A percentile compares a stretch with the other conserved stretches of the same genome.
phyloP scores from a whole-genome alignment of 352 stramenopile species.

The Pythium pectinolyticum region DNA sequence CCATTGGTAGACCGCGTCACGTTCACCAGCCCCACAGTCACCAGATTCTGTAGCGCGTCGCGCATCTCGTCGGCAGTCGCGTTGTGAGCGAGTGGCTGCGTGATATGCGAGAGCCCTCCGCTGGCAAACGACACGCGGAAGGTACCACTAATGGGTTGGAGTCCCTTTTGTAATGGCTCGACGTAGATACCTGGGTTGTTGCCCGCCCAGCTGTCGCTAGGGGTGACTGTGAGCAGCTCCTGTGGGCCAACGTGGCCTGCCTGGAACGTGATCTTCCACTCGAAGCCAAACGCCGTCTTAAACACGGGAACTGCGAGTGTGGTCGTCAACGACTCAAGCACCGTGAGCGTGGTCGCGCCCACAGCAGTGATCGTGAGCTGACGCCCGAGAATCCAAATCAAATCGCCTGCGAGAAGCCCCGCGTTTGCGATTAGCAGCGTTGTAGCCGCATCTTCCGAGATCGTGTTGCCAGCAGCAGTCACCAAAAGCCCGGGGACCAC shows the following conservation, averaged over 20 bases:
- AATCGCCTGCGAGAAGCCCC: constrained; percentile 30
- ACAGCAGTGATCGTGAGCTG: constrained; percentile 36
- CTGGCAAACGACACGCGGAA: constrained; percentile 82
- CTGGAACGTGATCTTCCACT: constrained; percentile 80
- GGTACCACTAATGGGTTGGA: constrained; percentile 91
- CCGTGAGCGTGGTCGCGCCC: constrained; percentile 19
- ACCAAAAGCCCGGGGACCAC: constrained; percentile 46
- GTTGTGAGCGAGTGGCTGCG: constrained; percentile 84
- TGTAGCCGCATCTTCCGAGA: constrained; percentile 34
- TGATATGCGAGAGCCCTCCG: constrained; percentile 78
- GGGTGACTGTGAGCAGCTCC: constrained; percentile 75
- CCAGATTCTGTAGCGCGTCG: constrained; percentile 84
- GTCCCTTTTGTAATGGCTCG: constrained; percentile 72
- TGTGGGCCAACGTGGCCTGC: constrained; percentile 82
- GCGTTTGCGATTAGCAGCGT: constrained; percentile 25
- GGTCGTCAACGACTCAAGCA: constrained; percentile 28
- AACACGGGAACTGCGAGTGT: constrained; percentile 63
- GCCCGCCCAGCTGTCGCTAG: constrained; percentile 92
- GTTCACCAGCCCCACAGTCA: constrained; percentile 86
- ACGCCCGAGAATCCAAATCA: constrained; percentile 60
- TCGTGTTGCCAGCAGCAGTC: constrained; percentile 30
- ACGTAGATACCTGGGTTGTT: constrained; percentile 91
- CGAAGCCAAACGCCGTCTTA: constrained; percentile 56
- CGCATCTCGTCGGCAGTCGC: constrained; percentile 83
- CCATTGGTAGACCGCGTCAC: constrained; percentile 89